Evolutionary conservation across 2,329 filamentous ascomycete species (phyloP).

Genomic region (Aspergillus candidus): DNA sequence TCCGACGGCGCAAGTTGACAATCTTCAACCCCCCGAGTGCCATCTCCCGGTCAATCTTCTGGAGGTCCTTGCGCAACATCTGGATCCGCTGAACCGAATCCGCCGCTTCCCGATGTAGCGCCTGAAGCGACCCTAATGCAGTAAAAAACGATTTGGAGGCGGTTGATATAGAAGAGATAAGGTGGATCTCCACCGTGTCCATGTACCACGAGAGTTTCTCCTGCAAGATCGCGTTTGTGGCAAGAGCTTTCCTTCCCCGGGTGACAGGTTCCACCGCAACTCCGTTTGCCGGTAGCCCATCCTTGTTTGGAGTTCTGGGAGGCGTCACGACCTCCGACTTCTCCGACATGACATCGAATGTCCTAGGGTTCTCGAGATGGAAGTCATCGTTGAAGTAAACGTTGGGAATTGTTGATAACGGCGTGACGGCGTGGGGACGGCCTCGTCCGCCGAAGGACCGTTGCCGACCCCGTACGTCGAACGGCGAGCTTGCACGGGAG

Average conservation of each 20-base stretch:
- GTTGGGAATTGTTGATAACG: slow-evolving; percentile 80
- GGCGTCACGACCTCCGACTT: slow-evolving; percentile 88
- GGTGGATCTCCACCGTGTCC: slow-evolving; percentile 96
- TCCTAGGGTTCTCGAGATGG: slow-evolving; percentile 89
- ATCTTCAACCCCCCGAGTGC: slow-evolving; percentile 79
- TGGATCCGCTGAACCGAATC: slow-evolving; percentile 87
- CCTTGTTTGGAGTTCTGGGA: slow-evolving; percentile 47
- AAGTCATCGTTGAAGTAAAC: slow-evolving; percentile 97
- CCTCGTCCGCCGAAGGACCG: slow-evolving; percentile 50
- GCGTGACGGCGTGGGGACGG: slow-evolving; percentile 66
- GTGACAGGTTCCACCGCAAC: slow-evolving; percentile 50
- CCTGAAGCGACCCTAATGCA: slow-evolving; percentile 80
- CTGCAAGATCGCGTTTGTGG: slow-evolving; percentile 93
- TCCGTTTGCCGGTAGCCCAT: slow-evolving; percentile 53
- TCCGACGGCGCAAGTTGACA: slow-evolving; percentile 71
- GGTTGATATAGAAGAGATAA: slow-evolving; percentile 92
- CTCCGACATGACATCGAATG: slow-evolving; percentile 94
- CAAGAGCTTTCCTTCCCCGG: slow-evolving; percentile 69
- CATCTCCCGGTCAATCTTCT: slow-evolving; percentile 77
- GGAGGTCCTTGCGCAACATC: slow-evolving; percentile 68
- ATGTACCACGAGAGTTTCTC: slow-evolving; percentile 99
- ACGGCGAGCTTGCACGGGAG: slow-evolving; percentile 42
- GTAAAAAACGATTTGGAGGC: slow-evolving; percentile 96
- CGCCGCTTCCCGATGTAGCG: slow-evolving; percentile 85
- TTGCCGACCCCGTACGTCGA: slow-evolving; percentile 43